Base-by-base conservation (phyloP, 371 early-diverging fungal species). In the Amoeboaphelidium protococcarum region DNA sequence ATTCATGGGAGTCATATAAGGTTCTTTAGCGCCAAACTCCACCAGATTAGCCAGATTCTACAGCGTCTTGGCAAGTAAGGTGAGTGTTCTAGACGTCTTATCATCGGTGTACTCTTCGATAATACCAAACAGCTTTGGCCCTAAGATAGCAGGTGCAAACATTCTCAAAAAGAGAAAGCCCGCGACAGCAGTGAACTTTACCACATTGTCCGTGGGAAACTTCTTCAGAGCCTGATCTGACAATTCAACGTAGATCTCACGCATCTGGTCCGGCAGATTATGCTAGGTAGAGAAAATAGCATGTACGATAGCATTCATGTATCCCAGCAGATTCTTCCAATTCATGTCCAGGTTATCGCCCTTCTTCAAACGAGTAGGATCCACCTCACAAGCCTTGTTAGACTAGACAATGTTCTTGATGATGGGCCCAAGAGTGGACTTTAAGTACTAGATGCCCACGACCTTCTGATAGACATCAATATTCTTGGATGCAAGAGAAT, bases 151-250 rank as follows among this genome's bases (percentile, higher is more conserved):
- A 0, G 85, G 82, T 48, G 82, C 81, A 47, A 85, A 71, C 49
- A 82, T 65, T 19, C 85, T 64, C 26, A 85, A 53, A 55, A 85
- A 85, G 2, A 85, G 55, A 58, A 85, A 81, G 0, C 79, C 79
- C 51, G 42, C 22, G 6, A 42, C 42, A 19, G 42, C 6, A 31
- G 37, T 31, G 37, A 10, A 31, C 6, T 16, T 6, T 31, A 31
- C 37, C 10, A 31, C 10, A 31, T 31, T 31, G 16, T 31, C 37
- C 37, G 6, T 31, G 6, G 37, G 37, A 31, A 31, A 31, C 37
- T 31, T 31, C 37, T 31, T 31, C 16, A 16, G 6, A 16, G 16
- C 37, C 6, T 10, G 6, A 16, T 31, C 37, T 31, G 6, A 16
- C 37, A 31, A 31, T 6, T 31, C 6, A 31, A 10, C 37, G 37